A percentile compares a stretch with the other conserved stretches of the same genome.
Evolutionary conservation across 2,329 filamentous ascomycete genomes (phyloP).

Genomic region (Ascochyta pisi): DNA sequence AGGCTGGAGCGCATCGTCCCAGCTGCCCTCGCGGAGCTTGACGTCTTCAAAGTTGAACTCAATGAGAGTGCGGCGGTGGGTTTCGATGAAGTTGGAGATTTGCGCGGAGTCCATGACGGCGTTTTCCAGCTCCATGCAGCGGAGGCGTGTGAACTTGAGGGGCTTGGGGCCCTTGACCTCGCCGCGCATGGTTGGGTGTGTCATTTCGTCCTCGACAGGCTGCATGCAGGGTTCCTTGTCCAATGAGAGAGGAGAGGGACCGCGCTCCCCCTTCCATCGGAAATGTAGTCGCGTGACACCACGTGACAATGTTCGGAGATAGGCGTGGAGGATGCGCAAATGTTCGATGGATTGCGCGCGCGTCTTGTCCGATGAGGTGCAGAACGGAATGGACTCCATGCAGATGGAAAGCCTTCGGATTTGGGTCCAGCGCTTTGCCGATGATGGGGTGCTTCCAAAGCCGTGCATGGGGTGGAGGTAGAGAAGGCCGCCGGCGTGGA

Average conservation of each 20-base stretch:
- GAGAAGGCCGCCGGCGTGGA: conserved; percentile 77
- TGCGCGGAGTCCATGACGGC: conserved; percentile 73
- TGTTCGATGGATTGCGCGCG: conserved; percentile 71
- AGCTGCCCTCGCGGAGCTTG: conserved; percentile 72
- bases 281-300: conserved; percentile 75
- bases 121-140: conserved; percentile 75
- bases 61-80: conserved; percentile 71
- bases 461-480: conserved; percentile 79
- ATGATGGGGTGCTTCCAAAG: conserved; percentile 76
- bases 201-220: conserved; percentile 52
- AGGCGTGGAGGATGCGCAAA: conserved; percentile 73
- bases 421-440: conserved; percentile 76
- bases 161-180: conserved; percentile 49
- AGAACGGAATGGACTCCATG: conserved; percentile 72
- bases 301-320: conserved; percentile 73
- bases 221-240: conserved; percentile 74
- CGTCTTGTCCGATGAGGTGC: conserved; percentile 58
- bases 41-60: conserved; percentile 85
- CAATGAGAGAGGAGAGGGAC: conserved; percentile 75
- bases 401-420: conserved; percentile 76
- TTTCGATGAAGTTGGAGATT: conserved; percentile 70
- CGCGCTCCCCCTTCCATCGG: conserved; percentile 75
- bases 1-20: conserved; percentile 82
- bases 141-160: conserved; percentile 70
- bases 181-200: conserved; percentile 43